Conservation (phyloP, 2,329 filamentous ascomycete genomes). For the Volutella citrinella region DNA sequence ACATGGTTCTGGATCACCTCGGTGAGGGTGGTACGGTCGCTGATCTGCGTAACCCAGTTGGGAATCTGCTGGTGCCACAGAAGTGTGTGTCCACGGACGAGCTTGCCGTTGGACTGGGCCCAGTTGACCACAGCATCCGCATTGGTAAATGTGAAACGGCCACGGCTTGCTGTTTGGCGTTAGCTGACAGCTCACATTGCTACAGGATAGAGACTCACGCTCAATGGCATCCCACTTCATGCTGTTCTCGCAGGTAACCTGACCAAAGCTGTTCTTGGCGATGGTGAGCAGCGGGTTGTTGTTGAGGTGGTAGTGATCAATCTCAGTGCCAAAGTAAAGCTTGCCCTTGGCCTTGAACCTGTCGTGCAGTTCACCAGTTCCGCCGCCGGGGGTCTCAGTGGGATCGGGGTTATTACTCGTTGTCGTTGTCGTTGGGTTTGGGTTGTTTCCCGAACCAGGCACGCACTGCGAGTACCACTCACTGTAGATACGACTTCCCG, state of each 20-base stretch:
- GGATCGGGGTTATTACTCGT: too few species aligned
- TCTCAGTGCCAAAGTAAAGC: constrained; percentile 59
- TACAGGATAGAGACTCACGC: too few species aligned
- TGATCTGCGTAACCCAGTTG: constrained; percentile 56
- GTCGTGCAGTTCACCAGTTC: too few species aligned
- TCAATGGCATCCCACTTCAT: constrained; percentile 67
- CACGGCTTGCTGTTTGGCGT: too few species aligned
- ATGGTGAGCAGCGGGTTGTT: constrained; percentile 45
- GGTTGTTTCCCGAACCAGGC: too few species aligned
- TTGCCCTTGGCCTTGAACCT: constrained; percentile 58
- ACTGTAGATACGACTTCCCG: too few species aligned
- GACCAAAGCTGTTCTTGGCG: constrained; percentile 61
- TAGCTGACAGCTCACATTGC: too few species aligned
- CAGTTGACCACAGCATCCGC: constrained; percentile 60
- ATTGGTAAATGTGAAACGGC: constrained; percentile 54
- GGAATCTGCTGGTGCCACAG: constrained; percentile 62
- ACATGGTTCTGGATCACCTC: constrained; percentile 59
- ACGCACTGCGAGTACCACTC: too few species aligned
- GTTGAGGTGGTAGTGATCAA: constrained; percentile 52
- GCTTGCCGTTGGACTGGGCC: constrained; percentile 53
- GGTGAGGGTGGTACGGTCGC: constrained; percentile 49
- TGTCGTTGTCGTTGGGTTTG: too few species aligned
- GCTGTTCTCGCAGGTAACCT: constrained; percentile 65
- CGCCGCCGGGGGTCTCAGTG: too few species aligned
- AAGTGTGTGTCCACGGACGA: constrained; percentile 64